Evolutionary conservation across 1,284 basidiomycete species (phyloP), one percentile per base, ranked within the genome.

Genomic region (Ustilago bromivora): DNA sequence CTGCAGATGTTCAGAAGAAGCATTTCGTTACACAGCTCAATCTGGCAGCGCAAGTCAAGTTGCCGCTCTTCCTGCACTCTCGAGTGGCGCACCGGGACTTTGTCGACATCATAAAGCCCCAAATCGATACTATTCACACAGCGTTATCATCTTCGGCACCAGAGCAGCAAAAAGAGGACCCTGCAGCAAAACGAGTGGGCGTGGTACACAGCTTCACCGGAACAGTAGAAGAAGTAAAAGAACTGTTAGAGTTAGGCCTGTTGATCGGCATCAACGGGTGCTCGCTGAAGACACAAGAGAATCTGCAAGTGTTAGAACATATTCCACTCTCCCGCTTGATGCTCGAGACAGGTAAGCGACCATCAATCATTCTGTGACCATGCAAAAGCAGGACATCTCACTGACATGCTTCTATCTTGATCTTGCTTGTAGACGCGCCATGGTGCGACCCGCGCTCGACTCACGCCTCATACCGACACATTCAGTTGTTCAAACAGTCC

Each of bases 141-240:
- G 65, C 70, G 1, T 36, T 69, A 2, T 61, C 54, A 6, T 46
- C 28, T 10, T 2, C 34, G 0, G 57, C n/a, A 12, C 28, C 12
- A 8, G 57, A 32, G 4, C 12, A 3, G 47, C 60, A 69, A 47
- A 54, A 64, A 28, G 35, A 69, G 23, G 67, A 72, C 35, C 28
- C 43, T 1, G 12, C 60, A 3, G 56, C 64, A 19, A 75, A 64
- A 49, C 57, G 66, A 9, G 71, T 83, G 0, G 84, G 84, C 31
- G 93, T 95, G 9, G 93, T 94, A 9, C 95, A 96, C 86, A 93
- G 92, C 78, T 95, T 95, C 86, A 95, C 94, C 0, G 94, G 94
- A 0, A 90, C 90, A 0, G 76, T 84, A 1, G 89, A 89, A 31
- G 93, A 96, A 85, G 90, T 90, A 54, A 82, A 87, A 9, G 92